phyloP scores from a whole-genome alignment of 1,139 yeast species.

The Geotrichum reessii region DNA sequence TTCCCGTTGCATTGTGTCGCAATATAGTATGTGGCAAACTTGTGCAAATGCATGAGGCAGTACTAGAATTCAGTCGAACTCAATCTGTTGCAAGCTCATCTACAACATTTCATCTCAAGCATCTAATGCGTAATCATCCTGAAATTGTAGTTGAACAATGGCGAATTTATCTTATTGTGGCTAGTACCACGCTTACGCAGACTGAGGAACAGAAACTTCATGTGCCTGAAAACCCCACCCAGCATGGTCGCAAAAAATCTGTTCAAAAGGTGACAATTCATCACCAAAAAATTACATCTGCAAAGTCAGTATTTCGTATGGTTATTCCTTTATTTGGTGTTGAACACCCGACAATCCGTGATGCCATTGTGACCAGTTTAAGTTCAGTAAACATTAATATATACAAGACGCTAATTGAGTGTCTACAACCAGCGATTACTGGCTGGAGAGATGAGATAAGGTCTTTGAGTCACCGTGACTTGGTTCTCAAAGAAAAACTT shows the following conservation, averaged over 20 bases:
- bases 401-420: constrained; percentile 74
- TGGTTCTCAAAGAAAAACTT: constrained; percentile 32
- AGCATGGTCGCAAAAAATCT: constrained; percentile 64
- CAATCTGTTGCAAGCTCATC: constrained; percentile 22
- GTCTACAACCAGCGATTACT: constrained; percentile 57
- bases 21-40: constrained; percentile 86
- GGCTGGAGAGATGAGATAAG: constrained; percentile 32
- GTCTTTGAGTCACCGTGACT: constrained; percentile 20
- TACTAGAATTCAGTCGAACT: constrained; percentile 57
- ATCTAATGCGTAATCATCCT: constrained; percentile 47
- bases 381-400: constrained; percentile 89
- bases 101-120: constrained; percentile 25
- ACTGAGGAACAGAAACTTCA: constrained; percentile 76
- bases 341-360: constrained; percentile 65
- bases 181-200: constrained; percentile 85
- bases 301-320: constrained; percentile 82
- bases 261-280: constrained; percentile 66
- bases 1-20: constrained; percentile 89
- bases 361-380: constrained; percentile 79
- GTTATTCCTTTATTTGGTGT: constrained; percentile 75
- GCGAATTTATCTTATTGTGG: constrained; percentile 83
- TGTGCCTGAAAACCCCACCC: constrained; percentile 43
- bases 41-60: constrained; percentile 82
- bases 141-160: constrained; percentile 79
- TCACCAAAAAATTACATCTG: constrained; percentile 89